phyloP scores from a whole-genome alignment of 345 rosid species.

The Eucalyptus erythrocorys region DNA sequence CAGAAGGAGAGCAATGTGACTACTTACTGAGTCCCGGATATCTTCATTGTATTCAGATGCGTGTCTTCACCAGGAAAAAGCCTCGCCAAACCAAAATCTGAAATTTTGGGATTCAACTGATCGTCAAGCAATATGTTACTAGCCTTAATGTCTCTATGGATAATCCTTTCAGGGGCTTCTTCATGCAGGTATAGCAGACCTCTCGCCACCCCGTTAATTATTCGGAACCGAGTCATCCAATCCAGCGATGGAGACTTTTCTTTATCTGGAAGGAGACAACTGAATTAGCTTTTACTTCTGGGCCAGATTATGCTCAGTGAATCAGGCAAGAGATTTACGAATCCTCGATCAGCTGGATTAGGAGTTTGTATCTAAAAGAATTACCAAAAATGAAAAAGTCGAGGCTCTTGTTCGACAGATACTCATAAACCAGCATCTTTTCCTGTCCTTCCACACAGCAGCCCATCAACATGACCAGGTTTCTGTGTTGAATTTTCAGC shows the following conservation, averaged over 20 bases:
- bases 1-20: background rate
- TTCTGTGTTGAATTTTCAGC: constrained; percentile 61
- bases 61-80: constrained; percentile 84
- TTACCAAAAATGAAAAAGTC: constrained; percentile 64
- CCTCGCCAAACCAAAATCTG: constrained; percentile 83
- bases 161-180: constrained; percentile 70
- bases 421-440: constrained; percentile 77
- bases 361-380: background rate
- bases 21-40: constrained; percentile 88
- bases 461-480: constrained; percentile 60
- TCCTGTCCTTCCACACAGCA: constrained; percentile 65
- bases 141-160: constrained; percentile 74
- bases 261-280: constrained; percentile 22
- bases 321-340: background rate
- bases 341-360: background rate
- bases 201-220: constrained; percentile 59
- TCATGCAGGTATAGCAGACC: constrained; percentile 74
- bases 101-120: constrained; percentile 62
- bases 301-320: background rate
- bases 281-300: background rate
- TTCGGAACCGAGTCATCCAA: constrained; percentile 48
- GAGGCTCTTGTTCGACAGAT: constrained; percentile 66
- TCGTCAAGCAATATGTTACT: constrained; percentile 64
- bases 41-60: constrained; percentile 54
- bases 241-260: constrained; percentile 30